Conservation (phyloP, 73 alveolate species). For the Strombidium stylifer region DNA sequence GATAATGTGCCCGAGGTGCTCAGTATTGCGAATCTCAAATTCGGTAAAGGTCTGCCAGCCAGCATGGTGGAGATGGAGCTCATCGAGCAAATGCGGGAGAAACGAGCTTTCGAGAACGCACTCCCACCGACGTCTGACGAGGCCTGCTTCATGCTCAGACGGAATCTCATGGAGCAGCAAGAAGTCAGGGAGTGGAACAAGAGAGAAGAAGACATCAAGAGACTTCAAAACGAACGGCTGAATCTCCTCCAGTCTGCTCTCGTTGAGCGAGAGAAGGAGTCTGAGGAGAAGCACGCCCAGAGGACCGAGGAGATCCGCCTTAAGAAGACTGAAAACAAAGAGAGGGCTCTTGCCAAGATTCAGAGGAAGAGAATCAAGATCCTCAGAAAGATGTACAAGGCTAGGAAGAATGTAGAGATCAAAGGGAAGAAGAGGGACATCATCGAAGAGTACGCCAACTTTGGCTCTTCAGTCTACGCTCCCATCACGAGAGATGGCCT, state of each 20-base stretch:
- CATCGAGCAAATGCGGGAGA: slow-evolving; percentile 92
- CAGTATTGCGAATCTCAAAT: slow-evolving; percentile 77
- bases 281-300: slow-evolving; percentile 74
- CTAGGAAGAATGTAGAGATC: slow-evolving; percentile 77
- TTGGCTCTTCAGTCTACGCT: slow-evolving; percentile 93
- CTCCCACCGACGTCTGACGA: slow-evolving; percentile 95
- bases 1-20: slow-evolving; percentile 83
- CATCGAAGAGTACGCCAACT: slow-evolving; percentile 92
- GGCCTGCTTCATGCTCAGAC: slow-evolving; percentile 90
- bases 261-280: slow-evolving; percentile 75
- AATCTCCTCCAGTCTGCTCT: slow-evolving; percentile 73
- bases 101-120: slow-evolving; percentile 90
- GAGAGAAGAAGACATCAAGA: slow-evolving; percentile 90
- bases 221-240: slow-evolving; percentile 71
- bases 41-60: slow-evolving; percentile 94
- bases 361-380: slow-evolving; percentile 82
- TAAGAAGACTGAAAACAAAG: slow-evolving; percentile 15
- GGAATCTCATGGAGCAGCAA: slow-evolving; percentile 90
- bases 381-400: slow-evolving; percentile 89
- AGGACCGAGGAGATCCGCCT: slow-evolving; percentile 73
- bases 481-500: slow-evolving; percentile 96
- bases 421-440: slow-evolving; percentile 84
- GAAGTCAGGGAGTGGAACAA: slow-evolving; percentile 96
- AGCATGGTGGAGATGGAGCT: slow-evolving; percentile 93
- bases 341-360: slow-evolving; percentile 11